Evolutionary conservation across 2,329 filamentous ascomycete genomes (phyloP), one percentile per base, ranked within the genome.

Genomic region (Fusarium sp.): DNA sequence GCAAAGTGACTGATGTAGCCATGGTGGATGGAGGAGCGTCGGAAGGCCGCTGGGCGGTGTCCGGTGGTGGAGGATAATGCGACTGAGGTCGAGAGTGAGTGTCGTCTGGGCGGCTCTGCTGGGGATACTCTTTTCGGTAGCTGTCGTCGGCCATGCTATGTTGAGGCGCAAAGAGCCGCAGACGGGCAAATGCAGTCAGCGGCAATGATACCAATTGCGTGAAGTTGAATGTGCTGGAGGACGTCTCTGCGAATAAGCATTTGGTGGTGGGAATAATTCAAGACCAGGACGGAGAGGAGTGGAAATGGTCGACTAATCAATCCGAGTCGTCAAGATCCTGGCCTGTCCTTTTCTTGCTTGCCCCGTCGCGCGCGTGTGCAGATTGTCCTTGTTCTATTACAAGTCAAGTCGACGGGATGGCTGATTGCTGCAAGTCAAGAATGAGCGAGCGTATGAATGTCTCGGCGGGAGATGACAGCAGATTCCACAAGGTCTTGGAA

Each of bases 1-100:
- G 84, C 33, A 85, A 76, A 61, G 80, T 84, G 59, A 84, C 80
- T 58, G 79, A 77, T 48, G 80, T 74, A 51, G 82, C 80, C 80
- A 84, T 84, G 67, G 68, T 77, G 67, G 67, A 53, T 70, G 73
- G 67, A 52, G 75, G 67, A 36, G 68, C 70, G 57, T 76, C 67
- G 42, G 58, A 47, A 17, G 77, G 72, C 72, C 76, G 78, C 42
- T 77, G 75, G 45, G 76, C 72, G 63, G 79, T 78, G 65, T 83
- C 81, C 55, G 79, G 80, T 58, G 80, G 80, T 56, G 68, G 74
- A 50, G 73, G 74, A 59, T 80, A 79, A 47, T 81, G 78, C 61
- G 78, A 75, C 20, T 79, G 78, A 14, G 79, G 77, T 50, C 80
- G 79, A 69, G 83, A 80, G 58, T 80, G 79, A 56, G 75, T 77